A percentile compares a stretch with the other conserved stretches of the same genome.
phyloP scores from a whole-genome alignment of 2,329 filamentous ascomycete species.

The Grosmannia huntii region DNA sequence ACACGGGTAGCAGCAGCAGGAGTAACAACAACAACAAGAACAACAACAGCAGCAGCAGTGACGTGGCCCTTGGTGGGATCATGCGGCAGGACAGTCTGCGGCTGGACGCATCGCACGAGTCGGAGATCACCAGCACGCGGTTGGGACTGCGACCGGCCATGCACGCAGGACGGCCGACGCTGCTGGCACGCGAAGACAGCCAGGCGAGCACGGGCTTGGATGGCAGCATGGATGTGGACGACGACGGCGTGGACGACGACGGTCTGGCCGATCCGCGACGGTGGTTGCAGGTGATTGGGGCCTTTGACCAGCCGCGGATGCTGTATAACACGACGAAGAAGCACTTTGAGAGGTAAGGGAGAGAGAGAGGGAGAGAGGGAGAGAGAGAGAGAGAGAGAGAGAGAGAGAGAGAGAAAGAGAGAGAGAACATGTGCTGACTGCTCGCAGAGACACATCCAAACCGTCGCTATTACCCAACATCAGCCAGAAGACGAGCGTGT shows the following conservation, averaged over 20 bases:
- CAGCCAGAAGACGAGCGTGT: slow-evolving; percentile 70
- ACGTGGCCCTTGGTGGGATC: slow-evolving; percentile 19
- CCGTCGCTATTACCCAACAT: slow-evolving; percentile 64
- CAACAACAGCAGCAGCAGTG: not conserved
- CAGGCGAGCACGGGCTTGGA: slow-evolving; percentile 53
- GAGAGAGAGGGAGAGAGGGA: too few relatives aligned
- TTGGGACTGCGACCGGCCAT: slow-evolving; percentile 35
- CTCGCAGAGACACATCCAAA: slow-evolving; percentile 43
- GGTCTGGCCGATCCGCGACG: slow-evolving; percentile 55
- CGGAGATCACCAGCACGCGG: slow-evolving; percentile 39
- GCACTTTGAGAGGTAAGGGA: slow-evolving; percentile 64
- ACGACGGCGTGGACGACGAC: slow-evolving; percentile 42
- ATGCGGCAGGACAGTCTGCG: slow-evolving; percentile 52
- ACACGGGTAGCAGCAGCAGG: slow-evolving; percentile 14
- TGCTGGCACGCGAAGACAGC: slow-evolving; percentile 44
- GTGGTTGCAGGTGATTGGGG: slow-evolving; percentile 74
- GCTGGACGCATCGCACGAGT: slow-evolving; percentile 41
- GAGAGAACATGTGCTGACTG: too few relatives aligned
- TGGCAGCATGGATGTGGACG: slow-evolving; percentile 29
- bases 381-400: too few relatives aligned
- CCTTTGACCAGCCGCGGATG: slow-evolving; percentile 74
- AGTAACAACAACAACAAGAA: not conserved
- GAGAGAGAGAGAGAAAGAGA: too few relatives aligned
- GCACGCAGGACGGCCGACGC: slow-evolving; percentile 8
- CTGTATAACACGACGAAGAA: slow-evolving; percentile 71